Conservation (phyloP, 192 early-diverging fungal genomes). For the Helicostylum pulchrum region DNA sequence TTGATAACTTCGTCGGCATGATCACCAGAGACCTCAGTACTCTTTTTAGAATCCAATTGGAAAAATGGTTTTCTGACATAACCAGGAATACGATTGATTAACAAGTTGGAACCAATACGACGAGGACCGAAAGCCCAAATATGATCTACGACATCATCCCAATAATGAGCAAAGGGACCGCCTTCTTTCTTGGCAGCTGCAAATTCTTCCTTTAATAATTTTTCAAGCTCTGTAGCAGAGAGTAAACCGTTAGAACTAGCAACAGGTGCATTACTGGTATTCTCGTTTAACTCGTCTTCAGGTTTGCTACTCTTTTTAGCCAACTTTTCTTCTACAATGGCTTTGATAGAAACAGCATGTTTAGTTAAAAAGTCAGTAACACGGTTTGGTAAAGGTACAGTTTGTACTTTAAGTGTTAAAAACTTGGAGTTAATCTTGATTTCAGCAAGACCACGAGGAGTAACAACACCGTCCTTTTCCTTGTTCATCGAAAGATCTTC, state of each 20-base stretch:
- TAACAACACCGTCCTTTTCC: slow-evolving; percentile 42
- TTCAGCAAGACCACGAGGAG: slow-evolving; percentile 63
- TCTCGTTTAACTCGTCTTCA: slow-evolving; percentile 20
- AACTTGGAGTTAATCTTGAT: slow-evolving; percentile 59
- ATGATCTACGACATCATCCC: slow-evolving; percentile 51
- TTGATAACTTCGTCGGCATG: slow-evolving; percentile 19
- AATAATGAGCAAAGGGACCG: slow-evolving; percentile 33
- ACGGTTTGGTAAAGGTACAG: slow-evolving; percentile 64
- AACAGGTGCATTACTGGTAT: slow-evolving; percentile 7
- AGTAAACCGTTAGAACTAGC: slow-evolving; percentile 12
- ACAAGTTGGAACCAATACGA: slow-evolving; percentile 74
- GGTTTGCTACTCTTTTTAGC: slow-evolving; percentile 24
- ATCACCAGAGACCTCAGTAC: slow-evolving; percentile 14
- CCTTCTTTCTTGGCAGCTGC: slow-evolving; percentile 45
- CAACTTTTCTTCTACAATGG: slow-evolving; percentile 46
- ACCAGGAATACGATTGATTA: slow-evolving; percentile 63
- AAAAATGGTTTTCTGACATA: slow-evolving; percentile 46
- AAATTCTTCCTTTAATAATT: slow-evolving; percentile 40
- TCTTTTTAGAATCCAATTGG: slow-evolving; percentile 7
- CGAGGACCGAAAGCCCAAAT: slow-evolving; percentile 85
- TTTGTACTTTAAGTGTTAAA: slow-evolving; percentile 59
- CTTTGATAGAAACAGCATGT: slow-evolving; percentile 50
- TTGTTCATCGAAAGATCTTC: slow-evolving; percentile 33
- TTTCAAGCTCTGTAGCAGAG: slow-evolving; percentile 36
- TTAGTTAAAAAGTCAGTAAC: slow-evolving; percentile 57